A percentile compares a stretch with the other conserved stretches of the same genome.
Conservation (phyloP, 345 rosid species). For the Eucalyptus erythrocorys region DNA sequence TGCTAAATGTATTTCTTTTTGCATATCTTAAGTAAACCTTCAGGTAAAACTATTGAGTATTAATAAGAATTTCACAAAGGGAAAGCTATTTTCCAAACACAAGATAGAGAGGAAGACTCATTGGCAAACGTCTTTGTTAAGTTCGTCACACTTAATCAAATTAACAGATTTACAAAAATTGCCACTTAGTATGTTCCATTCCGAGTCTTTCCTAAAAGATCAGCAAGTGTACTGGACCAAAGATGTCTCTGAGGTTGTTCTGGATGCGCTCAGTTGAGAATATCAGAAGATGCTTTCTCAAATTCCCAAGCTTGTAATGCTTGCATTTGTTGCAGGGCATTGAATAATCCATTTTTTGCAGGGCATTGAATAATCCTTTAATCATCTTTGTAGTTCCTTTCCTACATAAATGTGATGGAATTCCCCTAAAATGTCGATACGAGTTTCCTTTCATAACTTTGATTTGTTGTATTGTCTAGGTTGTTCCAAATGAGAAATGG, state of each 20-base stretch:
- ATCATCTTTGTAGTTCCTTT: not conserved
- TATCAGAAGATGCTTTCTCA: not conserved
- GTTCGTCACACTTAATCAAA: not conserved
- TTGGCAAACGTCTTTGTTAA: not conserved
- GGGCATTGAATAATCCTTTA: not conserved
- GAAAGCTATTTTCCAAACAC: not conserved
- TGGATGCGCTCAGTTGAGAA: not conserved
- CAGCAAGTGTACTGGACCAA: not conserved
- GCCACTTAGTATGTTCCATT: not conserved
- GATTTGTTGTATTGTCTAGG: conserved; percentile 6
- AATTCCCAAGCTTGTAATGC: not conserved
- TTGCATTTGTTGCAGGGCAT: not conserved
- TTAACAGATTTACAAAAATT: not conserved
- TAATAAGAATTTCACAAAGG: not conserved
- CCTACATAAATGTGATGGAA: not conserved
- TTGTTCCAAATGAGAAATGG: conserved; percentile 30
- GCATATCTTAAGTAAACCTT: not conserved
- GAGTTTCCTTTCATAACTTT: not conserved
- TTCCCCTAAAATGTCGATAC: not conserved
- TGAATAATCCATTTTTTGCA: not conserved
- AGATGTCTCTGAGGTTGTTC: not conserved
- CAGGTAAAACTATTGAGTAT: not conserved
- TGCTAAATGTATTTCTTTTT: not conserved
- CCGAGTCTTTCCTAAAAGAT: not conserved
- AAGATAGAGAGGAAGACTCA: not conserved